These are phyloP conservation scores for Kodamaea hsintzibuensis DNA, from an alignment of 805 yeast genomes.

Conservation along the genomic window DNA sequence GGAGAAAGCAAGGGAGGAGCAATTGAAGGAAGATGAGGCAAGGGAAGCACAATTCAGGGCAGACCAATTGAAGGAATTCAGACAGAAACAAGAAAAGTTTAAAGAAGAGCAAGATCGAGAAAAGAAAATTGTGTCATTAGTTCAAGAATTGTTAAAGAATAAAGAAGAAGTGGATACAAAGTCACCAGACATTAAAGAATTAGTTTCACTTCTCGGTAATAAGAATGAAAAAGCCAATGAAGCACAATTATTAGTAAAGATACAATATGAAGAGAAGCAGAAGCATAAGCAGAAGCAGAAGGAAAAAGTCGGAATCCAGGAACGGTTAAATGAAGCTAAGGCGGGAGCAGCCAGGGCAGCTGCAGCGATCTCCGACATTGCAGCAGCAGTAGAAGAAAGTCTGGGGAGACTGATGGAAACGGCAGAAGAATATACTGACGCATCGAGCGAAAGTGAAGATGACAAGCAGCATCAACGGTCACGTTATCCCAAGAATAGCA, in stretches of 20 bases:
- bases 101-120: slow-evolving; percentile 1
- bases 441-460: neutral
- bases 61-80: neutral
- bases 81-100: neutral
- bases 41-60: neutral
- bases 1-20: neutral
- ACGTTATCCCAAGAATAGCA: slow-evolving; percentile 1
- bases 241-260: neutral
- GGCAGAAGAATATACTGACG: neutral
- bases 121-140: neutral
- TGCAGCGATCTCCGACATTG: neutral
- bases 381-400: neutral
- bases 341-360: neutral
- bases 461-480: neutral
- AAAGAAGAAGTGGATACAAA: neutral
- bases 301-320: neutral
- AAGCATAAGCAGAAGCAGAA: neutral
- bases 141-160: neutral
- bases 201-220: neutral
- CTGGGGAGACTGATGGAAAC: neutral
- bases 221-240: neutral
- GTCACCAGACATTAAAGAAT: neutral
- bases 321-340: neutral
- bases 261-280: neutral
- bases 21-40: neutral